Evolutionary conservation across 495 filamentous ascomycete genomes (phyloP), one percentile per base, ranked within the genome.

Genomic region (Aspergillus incahuasiensis): DNA sequence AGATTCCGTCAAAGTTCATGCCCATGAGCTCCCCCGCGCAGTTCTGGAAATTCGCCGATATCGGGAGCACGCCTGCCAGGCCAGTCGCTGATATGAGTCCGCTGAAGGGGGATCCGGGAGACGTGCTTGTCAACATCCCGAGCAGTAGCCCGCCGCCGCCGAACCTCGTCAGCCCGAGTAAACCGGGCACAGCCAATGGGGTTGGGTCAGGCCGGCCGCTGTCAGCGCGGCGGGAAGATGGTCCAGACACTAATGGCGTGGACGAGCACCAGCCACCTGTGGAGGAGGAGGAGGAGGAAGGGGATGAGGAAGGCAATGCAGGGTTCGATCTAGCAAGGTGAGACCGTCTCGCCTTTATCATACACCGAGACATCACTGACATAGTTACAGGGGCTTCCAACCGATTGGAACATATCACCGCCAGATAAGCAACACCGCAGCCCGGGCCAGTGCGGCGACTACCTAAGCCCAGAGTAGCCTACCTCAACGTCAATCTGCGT

Each of bases 11-110:
- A 62, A 90, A 92, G 66, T 94, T 92, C 72, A 91, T 97, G 84
- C 89, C 91, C 16, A 91, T 92, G 65, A 92, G 88, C 66, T 95
- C 89, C 19, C 94, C 94, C 0, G 94, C 95, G n/a, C 91, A 92
- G 18, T 97, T 97, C 73, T 97, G 92, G 92, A 95, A 90, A 64
- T 94, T 87, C 64, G 84, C 72, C 30, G 68, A 74, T 57, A 72
- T 74, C 80, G 83, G 86, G 11, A 91, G 84, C 70, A 96, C 91
- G 1, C 91, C 92, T 35, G 83, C 87, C 2, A 81, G 82, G 55
- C 78, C 82, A 1, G 74, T 77, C 28, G 70, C 77, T 9, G 83
- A 87, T 40, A 74, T 82, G 69, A 87, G 80, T 60, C 83, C 85
- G 6, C 48, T 82, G n/a, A 82, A 80, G 65, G 71, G 75, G 8